phyloP scores from a whole-genome alignment of 345 rosid species.

The Citrus unshiu region DNA sequence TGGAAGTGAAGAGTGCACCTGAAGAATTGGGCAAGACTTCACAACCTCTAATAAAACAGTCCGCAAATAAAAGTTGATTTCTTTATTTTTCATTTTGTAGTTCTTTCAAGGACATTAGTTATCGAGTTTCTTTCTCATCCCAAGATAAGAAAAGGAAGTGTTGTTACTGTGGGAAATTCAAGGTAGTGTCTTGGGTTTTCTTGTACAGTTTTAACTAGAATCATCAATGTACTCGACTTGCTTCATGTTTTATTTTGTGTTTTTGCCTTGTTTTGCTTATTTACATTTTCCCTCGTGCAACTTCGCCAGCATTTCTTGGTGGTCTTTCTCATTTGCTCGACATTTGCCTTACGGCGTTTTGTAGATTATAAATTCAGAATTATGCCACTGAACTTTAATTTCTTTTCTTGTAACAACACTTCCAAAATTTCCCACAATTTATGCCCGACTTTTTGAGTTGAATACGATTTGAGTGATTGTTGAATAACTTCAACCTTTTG shows the following conservation, averaged over 20 bases:
- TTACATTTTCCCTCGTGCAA: neutral
- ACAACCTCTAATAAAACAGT: conserved; percentile 84
- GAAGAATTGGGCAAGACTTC: conserved; percentile 94
- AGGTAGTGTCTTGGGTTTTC: conserved; percentile 6
- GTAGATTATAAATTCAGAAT: neutral
- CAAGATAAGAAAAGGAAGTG: conserved; percentile 11
- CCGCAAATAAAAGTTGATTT: conserved; percentile 50
- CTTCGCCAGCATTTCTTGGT: conserved; percentile 6
- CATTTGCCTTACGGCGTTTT: neutral
- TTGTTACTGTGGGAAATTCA: neutral
- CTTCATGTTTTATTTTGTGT: conserved; percentile 1
- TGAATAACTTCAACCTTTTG: neutral
- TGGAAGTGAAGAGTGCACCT: conserved; percentile 85
- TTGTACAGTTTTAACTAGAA: conserved; percentile 53
- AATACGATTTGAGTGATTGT: neutral
- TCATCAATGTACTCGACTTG: conserved; percentile 31
- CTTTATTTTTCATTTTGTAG: neutral
- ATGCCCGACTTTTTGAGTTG: neutral
- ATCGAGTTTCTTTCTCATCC: conserved; percentile 16
- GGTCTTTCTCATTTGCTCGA: neutral
- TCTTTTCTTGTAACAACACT: neutral
- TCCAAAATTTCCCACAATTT: neutral
- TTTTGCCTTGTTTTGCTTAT: neutral
- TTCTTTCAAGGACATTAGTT: conserved; percentile 15
- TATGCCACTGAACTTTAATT: neutral